Percentiles rank a stretch among this genome's conserved stretches.
phyloP scores from a whole-genome alignment of 2,329 filamentous ascomycete genomes.

The Epichloe scottii region DNA sequence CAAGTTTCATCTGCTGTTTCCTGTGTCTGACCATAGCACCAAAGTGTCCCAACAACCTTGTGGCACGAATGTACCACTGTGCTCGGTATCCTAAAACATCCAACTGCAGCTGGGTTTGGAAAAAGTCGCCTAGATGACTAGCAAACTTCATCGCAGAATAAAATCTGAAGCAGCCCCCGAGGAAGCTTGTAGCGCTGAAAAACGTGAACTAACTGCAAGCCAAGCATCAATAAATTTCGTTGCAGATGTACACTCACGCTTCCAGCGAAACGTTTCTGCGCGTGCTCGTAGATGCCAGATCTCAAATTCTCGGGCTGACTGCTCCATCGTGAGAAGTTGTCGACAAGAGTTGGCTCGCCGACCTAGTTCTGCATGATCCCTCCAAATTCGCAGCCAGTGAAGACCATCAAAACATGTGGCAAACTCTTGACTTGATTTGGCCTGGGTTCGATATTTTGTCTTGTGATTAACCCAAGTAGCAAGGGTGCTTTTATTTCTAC shows the following conservation, averaged over 20 bases:
- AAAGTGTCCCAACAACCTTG: conserved; percentile 15
- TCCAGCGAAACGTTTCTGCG: conserved; percentile 22
- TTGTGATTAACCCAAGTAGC: not conserved
- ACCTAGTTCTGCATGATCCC: conserved; percentile 16
- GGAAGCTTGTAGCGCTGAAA: not conserved
- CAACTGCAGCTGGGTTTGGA: conserved; percentile 7
- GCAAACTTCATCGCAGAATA: not conserved
- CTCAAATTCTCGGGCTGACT: conserved; percentile 12
- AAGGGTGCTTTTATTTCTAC: not conserved
- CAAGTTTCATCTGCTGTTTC: conserved; percentile 15
- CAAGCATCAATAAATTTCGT: conserved; percentile 17
- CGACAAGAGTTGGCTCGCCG: conserved; percentile 14
- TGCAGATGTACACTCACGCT: conserved; percentile 19
- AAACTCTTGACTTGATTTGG: conserved; percentile 8
- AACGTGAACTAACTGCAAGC: conserved; percentile 7
- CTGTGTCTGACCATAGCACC: conserved; percentile 14
- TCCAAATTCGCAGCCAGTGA: conserved; percentile 18
- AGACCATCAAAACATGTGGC: conserved; percentile 11
- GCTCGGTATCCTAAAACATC: conserved; percentile 14
- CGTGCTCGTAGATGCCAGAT: conserved; percentile 23
- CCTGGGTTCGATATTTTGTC: not conserved
- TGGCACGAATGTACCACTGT: conserved; percentile 20
- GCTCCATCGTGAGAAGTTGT: conserved; percentile 10
- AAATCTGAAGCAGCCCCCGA: not conserved
- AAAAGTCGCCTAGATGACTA: not conserved